These are phyloP conservation scores for Gossypium australe DNA, from an alignment of 345 rosid genomes.

Conservation along the genomic window DNA sequence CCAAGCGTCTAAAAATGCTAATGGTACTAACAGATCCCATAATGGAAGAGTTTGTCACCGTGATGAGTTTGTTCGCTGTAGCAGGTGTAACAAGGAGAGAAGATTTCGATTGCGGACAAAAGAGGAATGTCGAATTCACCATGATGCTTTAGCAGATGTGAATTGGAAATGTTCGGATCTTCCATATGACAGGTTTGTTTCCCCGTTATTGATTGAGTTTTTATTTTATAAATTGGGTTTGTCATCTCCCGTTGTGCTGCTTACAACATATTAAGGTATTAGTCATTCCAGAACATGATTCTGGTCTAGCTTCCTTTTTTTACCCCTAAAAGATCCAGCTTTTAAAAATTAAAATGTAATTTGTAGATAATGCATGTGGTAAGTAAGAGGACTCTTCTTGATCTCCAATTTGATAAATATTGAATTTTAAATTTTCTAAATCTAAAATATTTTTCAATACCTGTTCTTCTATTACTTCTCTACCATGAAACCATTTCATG, in stretches of 20 bases:
- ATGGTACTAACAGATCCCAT: slow-evolving; percentile 66
- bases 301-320: neutral
- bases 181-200: slow-evolving; percentile 68
- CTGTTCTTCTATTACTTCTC: neutral
- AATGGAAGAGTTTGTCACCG: slow-evolving; percentile 67
- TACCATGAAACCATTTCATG: neutral
- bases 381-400: neutral
- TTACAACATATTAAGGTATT: neutral
- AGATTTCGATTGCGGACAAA: slow-evolving; percentile 73
- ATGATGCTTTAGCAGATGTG: slow-evolving; percentile 68
- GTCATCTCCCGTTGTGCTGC: neutral
- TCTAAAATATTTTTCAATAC: neutral
- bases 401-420: neutral
- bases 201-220: neutral
- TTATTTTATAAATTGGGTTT: slow-evolving; percentile 1
- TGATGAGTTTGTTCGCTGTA: slow-evolving; percentile 79
- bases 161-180: slow-evolving; percentile 81
- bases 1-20: slow-evolving; percentile 56
- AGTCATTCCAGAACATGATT: neutral
- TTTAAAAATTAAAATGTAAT: neutral
- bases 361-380: neutral
- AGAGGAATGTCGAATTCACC: slow-evolving; percentile 79
- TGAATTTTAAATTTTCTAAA: neutral
- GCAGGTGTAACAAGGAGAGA: slow-evolving; percentile 72
- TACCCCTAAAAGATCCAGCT: neutral